These are phyloP conservation scores for Intubia oerlemansii DNA, from an alignment of 2,329 filamentous ascomycete species.

Conservation along the genomic window DNA sequence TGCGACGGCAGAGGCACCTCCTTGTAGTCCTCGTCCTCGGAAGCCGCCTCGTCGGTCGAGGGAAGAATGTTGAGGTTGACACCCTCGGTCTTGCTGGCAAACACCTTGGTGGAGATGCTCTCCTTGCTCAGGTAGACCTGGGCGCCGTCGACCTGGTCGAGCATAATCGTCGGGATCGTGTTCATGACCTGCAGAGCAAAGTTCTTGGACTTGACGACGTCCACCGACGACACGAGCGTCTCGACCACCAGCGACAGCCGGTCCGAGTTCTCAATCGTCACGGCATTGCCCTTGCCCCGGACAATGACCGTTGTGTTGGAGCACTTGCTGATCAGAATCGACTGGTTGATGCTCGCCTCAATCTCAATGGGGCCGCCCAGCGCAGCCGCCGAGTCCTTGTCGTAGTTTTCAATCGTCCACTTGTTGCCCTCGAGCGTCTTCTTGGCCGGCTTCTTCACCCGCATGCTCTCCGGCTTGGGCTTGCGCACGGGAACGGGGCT, in stretches of 20 bases:
- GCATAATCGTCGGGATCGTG: conserved; percentile 62
- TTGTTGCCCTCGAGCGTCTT: conserved; percentile 76
- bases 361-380: conserved; percentile 44
- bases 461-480: conserved; percentile 70
- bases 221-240: conserved; percentile 71
- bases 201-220: conserved; percentile 87
- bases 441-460: conserved; percentile 58
- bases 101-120: conserved; percentile 59
- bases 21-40: conserved; percentile 60
- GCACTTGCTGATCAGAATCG: conserved; percentile 79
- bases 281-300: conserved; percentile 88
- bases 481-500: conserved; percentile 77
- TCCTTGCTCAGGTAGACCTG: conserved; percentile 71
- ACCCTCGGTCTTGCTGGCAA: conserved; percentile 69
- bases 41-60: conserved; percentile 47
- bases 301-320: conserved; percentile 78
- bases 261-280: conserved; percentile 78
- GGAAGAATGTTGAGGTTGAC: conserved; percentile 72
- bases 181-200: conserved; percentile 89
- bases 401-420: conserved; percentile 91
- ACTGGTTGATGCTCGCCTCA: conserved; percentile 64
- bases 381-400: conserved; percentile 35
- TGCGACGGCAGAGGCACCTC: conserved; percentile 81
- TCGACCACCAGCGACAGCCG: conserved; percentile 75
- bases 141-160: conserved; percentile 86